Base-by-base conservation (phyloP, 805 yeast species). In the Nakazawaea pomicola region DNA sequence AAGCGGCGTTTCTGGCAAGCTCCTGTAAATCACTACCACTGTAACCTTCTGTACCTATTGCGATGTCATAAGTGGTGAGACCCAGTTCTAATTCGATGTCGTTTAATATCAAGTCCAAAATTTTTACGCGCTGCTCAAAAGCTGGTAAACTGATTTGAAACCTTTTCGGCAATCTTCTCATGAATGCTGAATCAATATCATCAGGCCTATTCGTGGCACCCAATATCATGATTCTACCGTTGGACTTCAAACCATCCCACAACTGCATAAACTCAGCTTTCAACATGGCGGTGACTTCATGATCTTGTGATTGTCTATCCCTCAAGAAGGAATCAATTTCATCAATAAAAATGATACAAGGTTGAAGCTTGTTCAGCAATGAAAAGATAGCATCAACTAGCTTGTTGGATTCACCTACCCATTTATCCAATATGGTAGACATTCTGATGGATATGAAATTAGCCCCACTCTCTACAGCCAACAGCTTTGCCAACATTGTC, bases 261-360 rank as follows among this genome's bases (percentile, higher is more conserved):
- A 91, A 65, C 0, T 96, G 88, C 97, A 91, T 91, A 55, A 91
- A 93, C 61, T 91, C 98, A 1, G 98, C 96, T 62, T 91, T 91
- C 47, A 91, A 68, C 74, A 83, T 82, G 1, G 96, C 87, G 23
- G 96, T 89, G n/a, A 87, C 89, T 62, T 91, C 99, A 62, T 91
- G 97, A 62, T 91, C 99, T 36, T 71, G 68, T 1, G 87, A 74
- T 15, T 82, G 74, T 47, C 99, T 73, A 55, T 88, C 95, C 50
- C 97, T 75, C 51, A 91, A 68, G 56, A 91, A 89, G 6, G 97
- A 87, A 65, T 91, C 99, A 45, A 91, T 93, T 61, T 91, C 99
- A 63, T 91, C 99, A 46, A 91, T 87, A 61, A 91, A 91, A 36
- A 91, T 80, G 48, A 91, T 93, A 60, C 97, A 89, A 2, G 99